Percentiles rank a stretch among this genome's conserved stretches.
Conservation (phyloP, 2,329 filamentous ascomycete species). For the Colletotrichum melonis region DNA sequence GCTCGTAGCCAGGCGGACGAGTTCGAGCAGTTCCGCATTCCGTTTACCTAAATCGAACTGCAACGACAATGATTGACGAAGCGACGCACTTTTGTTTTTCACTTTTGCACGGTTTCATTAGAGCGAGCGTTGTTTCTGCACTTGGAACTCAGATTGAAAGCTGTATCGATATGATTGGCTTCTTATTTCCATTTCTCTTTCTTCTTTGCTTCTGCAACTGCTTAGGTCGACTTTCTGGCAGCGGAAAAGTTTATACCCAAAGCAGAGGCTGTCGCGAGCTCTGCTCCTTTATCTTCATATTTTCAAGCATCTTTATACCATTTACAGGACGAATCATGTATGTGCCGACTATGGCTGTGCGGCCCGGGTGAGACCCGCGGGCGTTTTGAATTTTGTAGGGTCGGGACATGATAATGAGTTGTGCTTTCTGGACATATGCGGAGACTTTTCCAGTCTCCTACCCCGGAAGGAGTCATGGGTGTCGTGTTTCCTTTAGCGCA, state of each 20-base stretch:
- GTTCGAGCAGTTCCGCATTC: constrained; percentile 37
- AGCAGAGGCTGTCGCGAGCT: constrained; percentile 37
- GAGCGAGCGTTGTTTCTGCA: constrained; percentile 40
- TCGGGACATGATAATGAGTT: constrained; percentile 21
- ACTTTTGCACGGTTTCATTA: constrained; percentile 35
- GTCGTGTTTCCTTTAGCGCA: constrained; percentile 7
- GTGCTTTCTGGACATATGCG: constrained; percentile 27
- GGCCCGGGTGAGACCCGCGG: background rate
- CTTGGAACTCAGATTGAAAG: constrained; percentile 32
- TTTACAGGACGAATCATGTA: constrained; percentile 32
- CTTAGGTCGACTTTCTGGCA: constrained; percentile 42
- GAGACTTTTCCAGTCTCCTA: constrained; percentile 42
- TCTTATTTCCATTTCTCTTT: constrained; percentile 38
- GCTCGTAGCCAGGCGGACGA: constrained; percentile 40
- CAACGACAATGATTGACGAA: constrained; percentile 35
- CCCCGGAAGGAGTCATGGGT: constrained; percentile 23
- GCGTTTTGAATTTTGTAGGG: constrained; percentile 12
- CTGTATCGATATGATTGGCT: constrained; percentile 32
- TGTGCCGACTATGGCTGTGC: constrained; percentile 5
- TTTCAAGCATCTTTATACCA: constrained; percentile 37
- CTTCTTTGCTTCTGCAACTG: constrained; percentile 40
- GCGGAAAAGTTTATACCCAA: constrained; percentile 51
- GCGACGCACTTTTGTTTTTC: constrained; percentile 35
- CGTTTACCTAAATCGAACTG: constrained; percentile 25
- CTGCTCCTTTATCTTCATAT: background rate